Evolutionary conservation across 179 eudicot species (phyloP).

Genomic region (Camellia oleifera): DNA sequence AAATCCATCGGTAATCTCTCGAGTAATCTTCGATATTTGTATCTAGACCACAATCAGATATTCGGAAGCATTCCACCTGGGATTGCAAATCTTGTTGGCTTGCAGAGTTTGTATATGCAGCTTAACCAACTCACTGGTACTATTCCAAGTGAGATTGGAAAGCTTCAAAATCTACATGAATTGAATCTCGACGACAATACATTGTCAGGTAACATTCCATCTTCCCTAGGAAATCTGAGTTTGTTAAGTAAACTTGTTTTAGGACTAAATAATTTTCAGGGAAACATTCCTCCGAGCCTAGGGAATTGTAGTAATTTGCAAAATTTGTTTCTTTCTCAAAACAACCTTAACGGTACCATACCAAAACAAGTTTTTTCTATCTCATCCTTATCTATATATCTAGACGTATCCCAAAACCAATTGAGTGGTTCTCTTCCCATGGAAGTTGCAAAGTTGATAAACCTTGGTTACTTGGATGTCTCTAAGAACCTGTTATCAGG

Average conservation of each 20-base stretch:
- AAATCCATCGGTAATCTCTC: conserved; percentile 29
- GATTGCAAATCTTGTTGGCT: not conserved
- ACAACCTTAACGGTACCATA: not conserved
- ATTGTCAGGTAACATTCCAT: not conserved
- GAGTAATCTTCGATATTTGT: not conserved
- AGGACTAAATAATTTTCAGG: not conserved
- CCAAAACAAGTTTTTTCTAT: conserved; percentile 8
- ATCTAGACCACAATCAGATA: conserved; percentile 3
- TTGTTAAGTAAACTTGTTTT: not conserved
- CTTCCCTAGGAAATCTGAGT: not conserved
- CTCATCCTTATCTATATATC: conserved; percentile 7
- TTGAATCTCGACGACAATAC: not conserved
- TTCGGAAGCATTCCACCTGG: conserved; percentile 10
- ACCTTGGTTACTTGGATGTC: not conserved
- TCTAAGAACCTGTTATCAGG: not conserved
- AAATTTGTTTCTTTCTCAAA: not conserved
- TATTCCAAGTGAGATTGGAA: not conserved
- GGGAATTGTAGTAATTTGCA: not conserved
- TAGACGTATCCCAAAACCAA: conserved; percentile 17
- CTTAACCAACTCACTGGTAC: not conserved
- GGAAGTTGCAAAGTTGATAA: conserved; percentile 19
- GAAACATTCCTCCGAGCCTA: conserved; percentile 12
- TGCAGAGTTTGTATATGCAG: not conserved
- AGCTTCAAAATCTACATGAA: not conserved
- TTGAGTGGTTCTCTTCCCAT: conserved; percentile 19